A percentile compares a stretch with the other conserved stretches of the same genome.
phyloP scores from a whole-genome alignment of 2,329 filamentous ascomycete genomes.

The Pseudogymnoascus sp. region DNA sequence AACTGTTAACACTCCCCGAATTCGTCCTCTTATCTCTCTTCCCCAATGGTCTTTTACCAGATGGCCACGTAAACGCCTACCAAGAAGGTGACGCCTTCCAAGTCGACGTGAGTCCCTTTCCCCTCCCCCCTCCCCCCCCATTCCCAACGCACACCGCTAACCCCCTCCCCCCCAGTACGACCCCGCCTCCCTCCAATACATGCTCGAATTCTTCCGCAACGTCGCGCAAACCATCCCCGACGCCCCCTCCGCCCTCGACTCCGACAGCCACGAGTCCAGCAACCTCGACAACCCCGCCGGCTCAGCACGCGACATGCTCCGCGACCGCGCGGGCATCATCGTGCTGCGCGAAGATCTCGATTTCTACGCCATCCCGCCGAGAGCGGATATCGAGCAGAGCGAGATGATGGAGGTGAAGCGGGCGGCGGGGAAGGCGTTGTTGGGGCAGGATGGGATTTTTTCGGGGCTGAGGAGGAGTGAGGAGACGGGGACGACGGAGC shows the following conservation, averaged over 20 bases:
- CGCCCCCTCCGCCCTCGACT: slow-evolving; percentile 52
- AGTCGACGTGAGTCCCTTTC: slow-evolving; percentile 71
- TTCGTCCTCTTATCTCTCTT: slow-evolving; percentile 97
- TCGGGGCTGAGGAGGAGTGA: slow-evolving; percentile 91
- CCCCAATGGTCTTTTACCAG: slow-evolving; percentile 93
- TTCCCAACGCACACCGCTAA: slow-evolving; percentile 32
- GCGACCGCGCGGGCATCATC: slow-evolving; percentile 91
- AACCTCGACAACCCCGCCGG: slow-evolving; percentile 61
- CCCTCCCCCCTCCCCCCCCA: slow-evolving; percentile 28
- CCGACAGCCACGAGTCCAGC: slow-evolving; percentile 27
- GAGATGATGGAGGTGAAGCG: slow-evolving; percentile 97
- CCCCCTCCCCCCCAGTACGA: slow-evolving; percentile 64
- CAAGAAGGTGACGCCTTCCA: slow-evolving; percentile 90
- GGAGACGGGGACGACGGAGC: slow-evolving; percentile 91
- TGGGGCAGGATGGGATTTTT: slow-evolving; percentile 90
- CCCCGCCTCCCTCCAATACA: slow-evolving; percentile 91
- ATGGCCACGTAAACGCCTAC: slow-evolving; percentile 90
- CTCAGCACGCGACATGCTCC: slow-evolving; percentile 64
- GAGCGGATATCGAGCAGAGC: slow-evolving; percentile 68
- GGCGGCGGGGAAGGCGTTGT: slow-evolving; percentile 75
- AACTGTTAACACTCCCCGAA: slow-evolving; percentile 89
- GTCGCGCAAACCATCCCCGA: slow-evolving; percentile 93
- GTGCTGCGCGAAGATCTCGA: slow-evolving; percentile 92
- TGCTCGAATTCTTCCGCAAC: slow-evolving; percentile 96
- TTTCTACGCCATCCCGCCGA: slow-evolving; percentile 92